Evolutionary conservation across 2,329 filamentous ascomycete species (phyloP), one percentile per base, ranked within the genome.

Genomic region (Plectosphaerella sp.): DNA sequence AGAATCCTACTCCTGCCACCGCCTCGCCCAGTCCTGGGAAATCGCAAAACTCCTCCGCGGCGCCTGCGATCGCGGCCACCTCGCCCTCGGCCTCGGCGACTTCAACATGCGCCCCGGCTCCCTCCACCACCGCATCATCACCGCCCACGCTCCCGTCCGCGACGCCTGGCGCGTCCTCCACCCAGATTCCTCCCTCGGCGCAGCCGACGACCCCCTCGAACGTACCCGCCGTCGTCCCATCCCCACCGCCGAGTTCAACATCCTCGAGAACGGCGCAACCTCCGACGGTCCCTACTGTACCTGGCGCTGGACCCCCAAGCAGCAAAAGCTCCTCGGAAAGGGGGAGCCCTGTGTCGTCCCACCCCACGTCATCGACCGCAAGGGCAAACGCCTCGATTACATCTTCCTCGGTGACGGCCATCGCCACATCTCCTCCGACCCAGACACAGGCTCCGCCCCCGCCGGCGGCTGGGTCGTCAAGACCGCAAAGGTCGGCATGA

Each of bases 21-120:
- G 92, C 52, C 89, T 89, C 16, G 88, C 93, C 4, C 93, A 99
- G 72, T 88, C 91, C 48, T 99, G 94, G 94, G 89, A 97, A 67
- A 89, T 97, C 53, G 82, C 92, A 50, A 96, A 96, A 68, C 78
- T 96, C 45, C 87, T 97, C 73, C 85, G 89, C 47, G 88, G 83
- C 53, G 92, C 93, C 45, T 81, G 86, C 1, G 88, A 91, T 59
- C 78, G 87, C 14, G 91, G 91, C 7, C 89, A 93, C 66, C 77
- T 97, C 28, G 91, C 92, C 49, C 75, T 97, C 43, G 92, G 86
- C 6, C 74, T 96, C 50, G 94, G 94, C 24, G 94, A 97, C 73
- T 97, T 97, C 74, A 97, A 97, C 72, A 96, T 96, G 88, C 76
- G 91, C n/a, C 94, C 94, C 1, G 71, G 87, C 41, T 95, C 90